phyloP scores from a whole-genome alignment of 805 yeast genomes.

The Zygoascus ofunaensis region DNA sequence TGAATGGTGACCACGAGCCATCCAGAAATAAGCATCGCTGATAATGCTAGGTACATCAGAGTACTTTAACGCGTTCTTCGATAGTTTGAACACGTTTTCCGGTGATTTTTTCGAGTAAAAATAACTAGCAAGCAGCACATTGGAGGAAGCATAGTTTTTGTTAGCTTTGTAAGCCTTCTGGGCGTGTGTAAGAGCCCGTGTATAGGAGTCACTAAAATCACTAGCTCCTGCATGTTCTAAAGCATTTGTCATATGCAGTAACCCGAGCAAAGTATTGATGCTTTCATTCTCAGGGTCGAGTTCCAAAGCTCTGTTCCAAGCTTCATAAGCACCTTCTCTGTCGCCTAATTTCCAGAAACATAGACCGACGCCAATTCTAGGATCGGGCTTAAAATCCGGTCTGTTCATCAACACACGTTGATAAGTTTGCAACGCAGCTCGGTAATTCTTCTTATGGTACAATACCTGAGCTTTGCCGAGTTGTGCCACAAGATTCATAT shows the following conservation, averaged over 20 bases:
- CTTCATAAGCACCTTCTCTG: conserved; percentile 58
- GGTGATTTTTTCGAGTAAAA: conserved; percentile 61
- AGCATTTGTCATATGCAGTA: conserved; percentile 61
- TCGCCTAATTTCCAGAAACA: conserved; percentile 88
- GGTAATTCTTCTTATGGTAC: conserved; percentile 62
- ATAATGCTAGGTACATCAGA: conserved; percentile 35
- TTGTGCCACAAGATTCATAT: conserved; percentile 63
- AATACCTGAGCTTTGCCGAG: conserved; percentile 77
- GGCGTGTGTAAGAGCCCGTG: conserved; percentile 43
- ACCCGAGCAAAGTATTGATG: conserved; percentile 55
- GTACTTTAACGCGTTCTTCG: conserved; percentile 39
- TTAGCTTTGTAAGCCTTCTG: conserved; percentile 33
- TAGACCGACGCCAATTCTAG: conserved; percentile 88
- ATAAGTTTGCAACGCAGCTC: conserved; percentile 66
- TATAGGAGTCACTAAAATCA: conserved; percentile 52
- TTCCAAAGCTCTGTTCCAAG: conserved; percentile 77
- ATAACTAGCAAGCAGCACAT: conserved; percentile 59
- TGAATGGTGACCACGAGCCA: conserved; percentile 66
- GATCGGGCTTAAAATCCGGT: conserved; percentile 75
- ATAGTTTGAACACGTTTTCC: conserved; percentile 47
- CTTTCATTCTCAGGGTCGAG: conserved; percentile 50
- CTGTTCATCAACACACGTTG: conserved; percentile 72
- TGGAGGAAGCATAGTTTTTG: conserved; percentile 49
- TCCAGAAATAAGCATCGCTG: conserved; percentile 73
- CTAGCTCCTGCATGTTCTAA: conserved; percentile 39